A percentile compares a stretch with the other conserved stretches of the same genome.
These are phyloP conservation scores for Selaginella moellendorffii DNA, from an alignment of 75 land plant species.

Conservation along the genomic window DNA sequence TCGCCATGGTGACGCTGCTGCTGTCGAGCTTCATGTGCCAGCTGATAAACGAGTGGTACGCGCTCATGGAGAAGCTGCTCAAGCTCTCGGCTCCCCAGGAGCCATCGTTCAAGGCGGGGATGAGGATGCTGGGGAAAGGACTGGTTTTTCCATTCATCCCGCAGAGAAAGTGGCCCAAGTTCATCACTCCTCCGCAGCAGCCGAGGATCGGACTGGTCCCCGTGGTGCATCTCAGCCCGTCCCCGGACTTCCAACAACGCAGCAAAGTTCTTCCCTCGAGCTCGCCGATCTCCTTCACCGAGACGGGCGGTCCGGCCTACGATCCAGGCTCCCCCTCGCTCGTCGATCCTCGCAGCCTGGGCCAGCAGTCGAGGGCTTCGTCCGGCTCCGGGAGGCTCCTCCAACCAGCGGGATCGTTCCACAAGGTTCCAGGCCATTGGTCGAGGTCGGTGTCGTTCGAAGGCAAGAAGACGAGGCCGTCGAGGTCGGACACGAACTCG, in stretches of 20 bases:
- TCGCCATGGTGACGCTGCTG: neutral
- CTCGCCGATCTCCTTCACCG: neutral
- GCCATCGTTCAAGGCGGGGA: neutral
- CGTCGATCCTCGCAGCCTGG: neutral
- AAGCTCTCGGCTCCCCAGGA: neutral
- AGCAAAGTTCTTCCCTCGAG: neutral
- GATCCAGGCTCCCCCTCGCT: slow-evolving; percentile 8
- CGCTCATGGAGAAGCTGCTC: neutral
- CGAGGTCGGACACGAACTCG: slow-evolving; percentile 32
- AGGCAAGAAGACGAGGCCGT: slow-evolving; percentile 11
- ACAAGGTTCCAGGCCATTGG: no score
- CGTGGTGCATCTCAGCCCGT: neutral
- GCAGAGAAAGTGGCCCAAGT: neutral
- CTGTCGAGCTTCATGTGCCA: neutral
- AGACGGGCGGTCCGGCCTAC: slow-evolving; percentile 10
- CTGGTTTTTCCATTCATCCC: neutral
- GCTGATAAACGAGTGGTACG: slow-evolving; percentile 9
- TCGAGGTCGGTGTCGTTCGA: no score
- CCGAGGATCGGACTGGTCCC: neutral
- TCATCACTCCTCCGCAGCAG: neutral
- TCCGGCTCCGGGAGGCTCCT: neutral
- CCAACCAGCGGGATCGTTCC: neutral
- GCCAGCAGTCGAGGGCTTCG: neutral
- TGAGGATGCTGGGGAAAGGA: neutral
- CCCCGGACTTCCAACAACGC: neutral